Evolutionary conservation across 352 stramenopile genomes (phyloP).

Genomic region (Albugo laibachii): DNA sequence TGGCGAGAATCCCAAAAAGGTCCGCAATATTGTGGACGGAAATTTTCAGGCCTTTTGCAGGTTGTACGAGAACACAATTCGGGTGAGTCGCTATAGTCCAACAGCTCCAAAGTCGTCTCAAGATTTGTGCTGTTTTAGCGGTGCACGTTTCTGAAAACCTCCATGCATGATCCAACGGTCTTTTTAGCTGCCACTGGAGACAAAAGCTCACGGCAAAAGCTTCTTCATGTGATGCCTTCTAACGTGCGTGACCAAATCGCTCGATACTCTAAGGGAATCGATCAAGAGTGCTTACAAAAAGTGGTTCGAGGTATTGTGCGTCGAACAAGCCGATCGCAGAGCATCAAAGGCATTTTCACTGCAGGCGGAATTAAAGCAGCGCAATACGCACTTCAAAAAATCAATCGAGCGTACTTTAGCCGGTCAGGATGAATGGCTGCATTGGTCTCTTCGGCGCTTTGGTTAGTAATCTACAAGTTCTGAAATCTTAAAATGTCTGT

Average conservation of each 20-base stretch:
- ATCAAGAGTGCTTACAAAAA: slow-evolving; percentile 11
- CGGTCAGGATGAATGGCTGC: not conserved
- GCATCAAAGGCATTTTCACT: slow-evolving; percentile 77
- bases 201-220: slow-evolving; percentile 13
- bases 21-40: slow-evolving; percentile 80
- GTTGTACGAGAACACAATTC: slow-evolving; percentile 55
- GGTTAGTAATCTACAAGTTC: too few species aligned
- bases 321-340: slow-evolving; percentile 72
- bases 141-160: too few species aligned
- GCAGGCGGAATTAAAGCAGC: slow-evolving; percentile 62
- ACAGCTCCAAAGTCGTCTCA: too few species aligned
- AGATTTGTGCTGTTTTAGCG: too few species aligned
- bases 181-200: slow-evolving; percentile 16
- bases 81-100: too few species aligned
- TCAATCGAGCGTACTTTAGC: slow-evolving; percentile 71
- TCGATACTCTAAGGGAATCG: not conserved
- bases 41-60: slow-evolving; percentile 54
- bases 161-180: too few species aligned
- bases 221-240: slow-evolving; percentile 30
- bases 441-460: too few species aligned
- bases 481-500: too few species aligned
- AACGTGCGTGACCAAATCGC: slow-evolving; percentile 21
- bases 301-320: slow-evolving; percentile 34
- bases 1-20: slow-evolving; percentile 80
- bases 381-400: slow-evolving; percentile 63